Conservation (phyloP, 73 alveolate genomes). For the Paramecium tetraurelia region DNA sequence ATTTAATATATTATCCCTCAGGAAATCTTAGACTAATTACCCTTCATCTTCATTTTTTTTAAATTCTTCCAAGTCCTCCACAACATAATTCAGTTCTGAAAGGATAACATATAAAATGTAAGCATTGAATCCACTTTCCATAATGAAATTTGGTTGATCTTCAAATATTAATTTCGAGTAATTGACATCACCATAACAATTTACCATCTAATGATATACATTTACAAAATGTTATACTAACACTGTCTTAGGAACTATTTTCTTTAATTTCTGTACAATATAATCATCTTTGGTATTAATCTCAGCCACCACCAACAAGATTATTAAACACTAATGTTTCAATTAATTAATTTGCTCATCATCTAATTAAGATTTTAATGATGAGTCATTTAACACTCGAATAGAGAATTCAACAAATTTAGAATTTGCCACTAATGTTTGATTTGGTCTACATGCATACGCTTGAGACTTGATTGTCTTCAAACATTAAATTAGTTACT, state of each 20-base stretch:
- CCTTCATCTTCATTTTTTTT: neutral
- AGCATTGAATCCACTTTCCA: slow-evolving; percentile 44
- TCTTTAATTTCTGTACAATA: neutral
- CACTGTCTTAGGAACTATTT: slow-evolving; percentile 4
- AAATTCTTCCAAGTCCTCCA: slow-evolving; percentile 21
- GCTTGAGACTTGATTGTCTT: neutral
- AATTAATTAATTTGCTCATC: neutral
- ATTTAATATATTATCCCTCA: slow-evolving; percentile 7
- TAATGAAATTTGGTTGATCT: neutral
- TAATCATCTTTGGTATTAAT: slow-evolving; percentile 18
- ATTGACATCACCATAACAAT: neutral
- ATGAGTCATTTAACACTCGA: neutral
- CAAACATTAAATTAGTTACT: neutral
- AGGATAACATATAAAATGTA: neutral
- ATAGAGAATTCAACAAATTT: slow-evolving; percentile 21
- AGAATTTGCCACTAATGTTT: neutral
- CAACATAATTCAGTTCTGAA: neutral
- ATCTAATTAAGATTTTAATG: neutral
- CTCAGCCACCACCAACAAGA: neutral
- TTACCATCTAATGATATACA: neutral
- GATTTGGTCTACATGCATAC: slow-evolving; percentile 40
- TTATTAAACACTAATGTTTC: neutral
- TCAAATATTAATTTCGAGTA: neutral
- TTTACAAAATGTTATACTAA: neutral
- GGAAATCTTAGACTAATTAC: neutral